Evolutionary conservation across 176 grass and related monocot species (phyloP).

Genomic region (Puya raimondii): DNA sequence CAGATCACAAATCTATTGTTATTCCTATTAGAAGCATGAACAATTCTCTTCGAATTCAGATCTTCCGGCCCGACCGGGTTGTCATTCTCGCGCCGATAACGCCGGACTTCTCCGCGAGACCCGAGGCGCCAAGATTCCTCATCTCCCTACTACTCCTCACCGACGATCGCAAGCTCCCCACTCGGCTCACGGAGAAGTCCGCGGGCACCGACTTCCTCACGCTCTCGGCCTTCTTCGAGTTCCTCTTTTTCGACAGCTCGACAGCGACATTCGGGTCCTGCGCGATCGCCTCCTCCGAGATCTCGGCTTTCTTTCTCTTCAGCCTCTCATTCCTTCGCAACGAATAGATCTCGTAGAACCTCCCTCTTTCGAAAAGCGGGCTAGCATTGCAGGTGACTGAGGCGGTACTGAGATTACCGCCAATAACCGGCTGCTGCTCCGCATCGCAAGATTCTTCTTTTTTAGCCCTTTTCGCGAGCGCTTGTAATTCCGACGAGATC

Average conservation of each 20-base stretch:
- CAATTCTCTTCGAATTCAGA: not conserved
- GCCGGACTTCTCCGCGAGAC: constrained; percentile 11
- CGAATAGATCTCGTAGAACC: constrained; percentile 80
- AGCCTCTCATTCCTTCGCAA: constrained; percentile 69
- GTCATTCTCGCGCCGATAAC: not conserved
- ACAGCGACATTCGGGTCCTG: constrained; percentile 56
- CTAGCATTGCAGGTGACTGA: constrained; percentile 17
- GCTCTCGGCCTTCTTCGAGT: constrained; percentile 41
- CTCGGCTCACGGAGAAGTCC: constrained; percentile 21
- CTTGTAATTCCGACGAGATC: constrained; percentile 23
- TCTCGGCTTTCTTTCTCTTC: constrained; percentile 57
- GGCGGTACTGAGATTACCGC: constrained; percentile 12
- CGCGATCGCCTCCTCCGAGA: constrained; percentile 21
- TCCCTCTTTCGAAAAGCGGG: constrained; percentile 66
- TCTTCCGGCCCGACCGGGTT: not conserved
- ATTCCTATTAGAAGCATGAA: no score
- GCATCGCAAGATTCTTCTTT: constrained; percentile 28
- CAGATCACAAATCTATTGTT: no score
- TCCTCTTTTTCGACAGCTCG: constrained; percentile 48
- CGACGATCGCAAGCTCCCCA: constrained; percentile 31
- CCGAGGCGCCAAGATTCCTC: constrained; percentile 32
- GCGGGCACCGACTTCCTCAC: constrained; percentile 44
- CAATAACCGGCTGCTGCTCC: constrained; percentile 2
- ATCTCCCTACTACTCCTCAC: constrained; percentile 68
- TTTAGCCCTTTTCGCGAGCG: constrained; percentile 2